phyloP scores from a whole-genome alignment of 441 rosid species.

The Omphalea diandra region DNA sequence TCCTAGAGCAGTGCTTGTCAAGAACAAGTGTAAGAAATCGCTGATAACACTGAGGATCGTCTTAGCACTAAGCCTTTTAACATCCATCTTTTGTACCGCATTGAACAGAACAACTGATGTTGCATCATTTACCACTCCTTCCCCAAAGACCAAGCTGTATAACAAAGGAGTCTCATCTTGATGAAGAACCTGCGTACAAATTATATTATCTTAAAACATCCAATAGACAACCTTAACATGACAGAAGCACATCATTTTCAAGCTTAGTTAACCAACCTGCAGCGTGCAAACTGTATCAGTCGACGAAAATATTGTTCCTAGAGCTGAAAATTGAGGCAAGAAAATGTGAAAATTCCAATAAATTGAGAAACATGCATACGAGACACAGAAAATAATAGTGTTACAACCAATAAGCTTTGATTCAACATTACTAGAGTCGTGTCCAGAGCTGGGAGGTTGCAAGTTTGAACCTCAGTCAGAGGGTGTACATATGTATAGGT shows the following conservation, averaged over 20 bases:
- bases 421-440: too few species aligned
- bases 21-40: conserved; percentile 73
- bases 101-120: conserved; percentile 84
- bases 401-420: too few species aligned
- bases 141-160: conserved; percentile 89
- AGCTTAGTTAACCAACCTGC: conserved; percentile 60
- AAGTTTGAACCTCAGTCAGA: too few species aligned
- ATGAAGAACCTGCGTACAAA: conserved; percentile 59
- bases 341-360: conserved; percentile 13
- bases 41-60: conserved; percentile 45
- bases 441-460: too few species aligned
- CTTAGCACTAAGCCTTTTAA: conserved; percentile 41
- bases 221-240: background rate
- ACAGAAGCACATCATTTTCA: background rate
- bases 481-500: too few species aligned
- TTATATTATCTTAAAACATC: background rate
- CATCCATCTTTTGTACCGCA: conserved; percentile 74
- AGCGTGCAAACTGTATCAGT: conserved; percentile 94
- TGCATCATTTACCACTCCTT: conserved; percentile 96
- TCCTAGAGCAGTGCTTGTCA: conserved; percentile 75
- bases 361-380: background rate
- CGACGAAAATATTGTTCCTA: conserved; percentile 87
- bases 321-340: conserved; percentile 47
- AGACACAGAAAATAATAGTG: too few species aligned
- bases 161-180: conserved; percentile 89